phyloP scores from a whole-genome alignment of 257 asterid genomes.

The Thymus quinquecostatus region DNA sequence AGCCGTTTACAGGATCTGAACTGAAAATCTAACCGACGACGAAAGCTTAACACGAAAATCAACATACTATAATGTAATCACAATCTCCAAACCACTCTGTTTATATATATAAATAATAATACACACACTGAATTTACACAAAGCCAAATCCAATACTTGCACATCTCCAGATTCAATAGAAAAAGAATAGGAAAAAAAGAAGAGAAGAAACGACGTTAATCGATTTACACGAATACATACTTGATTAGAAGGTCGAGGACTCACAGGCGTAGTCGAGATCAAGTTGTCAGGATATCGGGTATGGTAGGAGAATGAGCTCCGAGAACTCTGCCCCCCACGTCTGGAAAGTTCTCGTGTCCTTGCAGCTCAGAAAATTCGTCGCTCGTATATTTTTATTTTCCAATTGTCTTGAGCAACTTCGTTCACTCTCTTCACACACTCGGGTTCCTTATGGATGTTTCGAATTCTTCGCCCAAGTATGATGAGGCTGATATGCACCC shows the following conservation, averaged over 20 bases:
- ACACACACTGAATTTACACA: too few species aligned
- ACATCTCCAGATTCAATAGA: too few species aligned
- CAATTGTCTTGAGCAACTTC: slow-evolving; percentile 67
- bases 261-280: slow-evolving; percentile 20
- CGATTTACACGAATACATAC: slow-evolving; percentile 6
- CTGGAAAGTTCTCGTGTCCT: slow-evolving; percentile 79
- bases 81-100: too few species aligned
- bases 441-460: slow-evolving; percentile 59
- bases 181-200: background rate
- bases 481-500: slow-evolving; percentile 94
- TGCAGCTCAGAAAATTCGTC: slow-evolving; percentile 52
- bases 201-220: background rate
- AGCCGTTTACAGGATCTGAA: too few species aligned
- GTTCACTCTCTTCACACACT: slow-evolving; percentile 72
- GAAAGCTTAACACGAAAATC: too few species aligned
- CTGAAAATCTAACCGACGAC: too few species aligned
- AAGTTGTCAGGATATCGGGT: slow-evolving; percentile 81
- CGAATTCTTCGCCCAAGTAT: slow-evolving; percentile 56
- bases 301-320: slow-evolving; percentile 66
- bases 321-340: slow-evolving; percentile 77
- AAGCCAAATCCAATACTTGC: too few species aligned
- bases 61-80: too few species aligned
- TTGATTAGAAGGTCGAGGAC: background rate
- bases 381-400: slow-evolving; percentile 51
- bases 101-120: too few species aligned